These are phyloP conservation scores for Dendrobium officinale DNA, from an alignment of 106 monocot species.

Conservation along the genomic window DNA sequence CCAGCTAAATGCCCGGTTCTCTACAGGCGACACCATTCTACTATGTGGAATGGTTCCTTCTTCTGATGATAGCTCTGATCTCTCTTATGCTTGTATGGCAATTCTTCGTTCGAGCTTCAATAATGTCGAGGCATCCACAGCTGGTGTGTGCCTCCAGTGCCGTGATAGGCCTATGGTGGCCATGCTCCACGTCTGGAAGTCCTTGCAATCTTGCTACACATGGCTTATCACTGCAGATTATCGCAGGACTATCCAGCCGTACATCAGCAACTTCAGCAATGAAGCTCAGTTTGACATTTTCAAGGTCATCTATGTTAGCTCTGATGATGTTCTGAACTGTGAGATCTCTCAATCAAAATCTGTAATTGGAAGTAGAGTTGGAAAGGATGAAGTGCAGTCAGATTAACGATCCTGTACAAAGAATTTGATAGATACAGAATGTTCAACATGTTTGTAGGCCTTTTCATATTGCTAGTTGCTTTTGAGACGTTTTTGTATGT, in stretches of 20 bases:
- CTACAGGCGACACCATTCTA: conserved; percentile 18
- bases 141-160: conserved; percentile 19
- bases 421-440: too few species aligned
- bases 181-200: conserved; percentile 27
- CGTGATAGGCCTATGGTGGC: conserved; percentile 19
- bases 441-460: too few species aligned
- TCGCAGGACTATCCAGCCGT: conserved; percentile 8
- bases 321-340: conserved; percentile 17
- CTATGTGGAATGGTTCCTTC: conserved; percentile 10
- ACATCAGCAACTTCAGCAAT: conserved; percentile 11
- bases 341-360: neutral
- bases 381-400: neutral
- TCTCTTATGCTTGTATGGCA: conserved; percentile 23
- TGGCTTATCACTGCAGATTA: conserved; percentile 25
- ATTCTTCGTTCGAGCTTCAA: conserved; percentile 17
- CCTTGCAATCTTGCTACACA: conserved; percentile 28
- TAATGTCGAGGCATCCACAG: conserved; percentile 1
- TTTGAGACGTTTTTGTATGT: neutral
- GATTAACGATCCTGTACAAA: neutral
- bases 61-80: neutral
- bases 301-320: conserved; percentile 30
- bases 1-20: conserved; percentile 8
- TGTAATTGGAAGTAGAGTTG: neutral
- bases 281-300: conserved; percentile 26
- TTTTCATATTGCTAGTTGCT: too few species aligned